Evolutionary conservation across 1,139 yeast species (phyloP), one percentile per base, ranked within the genome.

Genomic region (Yamadazyma diospyri): DNA sequence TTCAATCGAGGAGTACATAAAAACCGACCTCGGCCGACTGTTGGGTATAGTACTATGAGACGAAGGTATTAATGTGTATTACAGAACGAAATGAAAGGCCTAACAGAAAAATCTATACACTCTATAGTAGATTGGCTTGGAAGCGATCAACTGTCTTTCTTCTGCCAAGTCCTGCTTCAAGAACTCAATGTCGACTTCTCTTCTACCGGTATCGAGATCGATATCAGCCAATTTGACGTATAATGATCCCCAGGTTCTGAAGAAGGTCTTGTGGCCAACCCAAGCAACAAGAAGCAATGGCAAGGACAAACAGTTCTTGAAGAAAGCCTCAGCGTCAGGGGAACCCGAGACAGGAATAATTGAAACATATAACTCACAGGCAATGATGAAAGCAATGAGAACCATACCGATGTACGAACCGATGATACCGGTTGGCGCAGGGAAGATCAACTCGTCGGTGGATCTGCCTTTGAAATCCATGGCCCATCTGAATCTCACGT

Each of bases 181-280:
- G 8, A 50, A 36, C 37, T 69, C 76, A 23, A 71, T 34, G 41
- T 70, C 74, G 33, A 63, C 50, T 29, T 68, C 72, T 48, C 74
- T 61, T 52, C 73, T 59, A 17, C 78, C 78, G 10, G 74, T 64
- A 48, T 72, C 77, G 41, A 72, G 57, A 48, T 72, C 78, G 32
- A 72, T 59, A 23, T 70, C 70, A 16, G 44, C 48, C 37, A 64
- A 57, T 34, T 56, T 61, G 40, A 70, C 48, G 46, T 48, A 52
- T 21, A 57, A 41, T 21, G 32, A 28, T 23, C 41, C 43, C 65
- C 68, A 64, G 10, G 57, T 41, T 26, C 46, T 43, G 33, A 43
- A 37, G 33, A 33, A 52, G 10, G 63, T 55, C 41, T 62, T 63
- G 46, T 52, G 56, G 10, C 39, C 47, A n/a, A 47, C 46, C 55